Base-by-base conservation (phyloP, 2,329 filamentous ascomycete species). In the Thelonectria olida region DNA sequence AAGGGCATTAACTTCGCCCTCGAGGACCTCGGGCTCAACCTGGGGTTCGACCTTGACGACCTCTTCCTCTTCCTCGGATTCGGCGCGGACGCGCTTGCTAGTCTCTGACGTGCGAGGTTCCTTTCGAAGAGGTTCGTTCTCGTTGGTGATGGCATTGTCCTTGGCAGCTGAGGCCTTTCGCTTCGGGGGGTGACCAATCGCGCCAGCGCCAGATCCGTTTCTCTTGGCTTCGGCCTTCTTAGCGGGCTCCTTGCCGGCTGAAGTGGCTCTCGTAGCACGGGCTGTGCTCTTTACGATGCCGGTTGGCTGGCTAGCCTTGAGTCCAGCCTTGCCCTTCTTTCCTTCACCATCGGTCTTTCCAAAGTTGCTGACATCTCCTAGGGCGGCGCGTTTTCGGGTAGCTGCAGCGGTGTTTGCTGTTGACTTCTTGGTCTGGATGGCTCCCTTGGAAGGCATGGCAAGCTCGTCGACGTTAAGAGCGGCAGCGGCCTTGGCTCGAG, bases 361-460 rank as follows among this genome's bases (percentile, higher is more conserved):
- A 66, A 97, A 91, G 81, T 99, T 99, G 86, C 93, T 98, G 70
- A 97, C 91, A 82, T 99, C 96, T 60, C 92, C 93, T 36, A 99
- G 86, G 49, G 92, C 94, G 71, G 91, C 87, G 74, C 96, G 92
- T 82, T 92, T 96, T 74, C 91, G 86, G 58, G 78, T 77, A 62
- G 83, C 83, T 48, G 83, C 78, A 72, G 83, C 78, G 52, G 82
- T 76, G 68, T 79, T 83, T 49, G 81, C 77, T 25, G 83, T 79
- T 15, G 88, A 80, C 78, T 90, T 92, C 81, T 93, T 94, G 50
- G 88, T 83, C 78, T 91, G 90, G 52, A 92, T 78, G 25, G 88
- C 82, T 72, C 90, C 90, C 74, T 87, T 87, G 54, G 82, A 72
- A 28, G 84, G 79, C 72, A 85, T 83, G 36, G 83, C 76, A 17